Percentiles rank a stretch among this genome's conserved stretches.
Conservation (phyloP, 1,284 basidiomycete species). For the Moesziomyces globuligerus region DNA sequence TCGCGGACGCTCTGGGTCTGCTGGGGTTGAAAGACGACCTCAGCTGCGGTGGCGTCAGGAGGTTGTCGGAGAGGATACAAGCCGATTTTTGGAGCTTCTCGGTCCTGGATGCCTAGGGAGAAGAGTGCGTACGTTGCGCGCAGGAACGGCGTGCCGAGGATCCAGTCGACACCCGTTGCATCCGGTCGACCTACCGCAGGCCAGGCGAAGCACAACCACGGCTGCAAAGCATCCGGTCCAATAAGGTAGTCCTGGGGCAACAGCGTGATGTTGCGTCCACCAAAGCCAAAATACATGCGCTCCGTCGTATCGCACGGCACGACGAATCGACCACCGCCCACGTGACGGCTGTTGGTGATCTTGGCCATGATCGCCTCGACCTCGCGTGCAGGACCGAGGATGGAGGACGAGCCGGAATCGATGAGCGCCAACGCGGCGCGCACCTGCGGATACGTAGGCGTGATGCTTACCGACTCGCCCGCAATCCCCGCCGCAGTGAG, state of each 20-base stretch:
- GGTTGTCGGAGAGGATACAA: conserved; percentile 41
- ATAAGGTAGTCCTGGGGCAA: conserved; percentile 85
- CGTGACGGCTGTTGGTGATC: conserved; percentile 77
- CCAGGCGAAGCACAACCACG: conserved; percentile 82
- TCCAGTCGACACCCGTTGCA: conserved; percentile 85
- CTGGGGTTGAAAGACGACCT: conserved; percentile 11
- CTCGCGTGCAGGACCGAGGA: conserved; percentile 83
- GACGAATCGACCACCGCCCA: conserved; percentile 79
- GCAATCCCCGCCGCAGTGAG: conserved; percentile 76
- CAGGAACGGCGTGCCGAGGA: conserved; percentile 83
- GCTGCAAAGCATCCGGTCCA: conserved; percentile 76
- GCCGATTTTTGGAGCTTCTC: conserved; percentile 44
- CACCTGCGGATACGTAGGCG: conserved; percentile 76
- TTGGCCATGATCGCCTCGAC: conserved; percentile 76
- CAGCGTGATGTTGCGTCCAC: conserved; percentile 74
- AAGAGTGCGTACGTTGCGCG: conserved; percentile 83
- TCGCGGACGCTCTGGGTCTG: conserved; percentile 69
- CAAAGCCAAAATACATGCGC: conserved; percentile 73
- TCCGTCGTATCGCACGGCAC: conserved; percentile 79
- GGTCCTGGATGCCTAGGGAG: conserved; percentile 68
- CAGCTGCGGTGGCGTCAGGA: conserved; percentile 67
- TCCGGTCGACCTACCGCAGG: conserved; percentile 76
- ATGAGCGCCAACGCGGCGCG: conserved; percentile 77
- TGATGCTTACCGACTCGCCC: conserved; percentile 72
- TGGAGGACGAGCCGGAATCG: conserved; percentile 81